Percentiles rank a stretch among this genome's conserved stretches.
Evolutionary conservation across 257 asterid species (phyloP).

Genomic region (Salvia splendens): DNA sequence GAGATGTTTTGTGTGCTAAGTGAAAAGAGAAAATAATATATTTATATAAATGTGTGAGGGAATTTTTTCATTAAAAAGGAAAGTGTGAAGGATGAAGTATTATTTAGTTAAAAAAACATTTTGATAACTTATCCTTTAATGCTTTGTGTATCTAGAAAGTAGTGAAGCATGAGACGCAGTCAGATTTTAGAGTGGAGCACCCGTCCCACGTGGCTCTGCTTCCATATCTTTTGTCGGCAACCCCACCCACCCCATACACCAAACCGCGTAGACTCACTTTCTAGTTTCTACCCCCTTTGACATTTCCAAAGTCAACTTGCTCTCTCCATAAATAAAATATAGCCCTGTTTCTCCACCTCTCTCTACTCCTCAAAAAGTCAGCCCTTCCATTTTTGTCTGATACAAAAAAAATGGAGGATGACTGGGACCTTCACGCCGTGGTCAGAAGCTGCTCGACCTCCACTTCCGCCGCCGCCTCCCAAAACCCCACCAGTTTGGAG

Average conservation of each 20-base stretch:
- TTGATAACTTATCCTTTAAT: too few species aligned
- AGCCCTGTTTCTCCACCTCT: conserved; percentile 24
- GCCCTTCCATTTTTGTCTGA: conserved; percentile 47
- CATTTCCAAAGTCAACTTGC: conserved; percentile 40
- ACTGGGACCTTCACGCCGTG: conserved; percentile 95
- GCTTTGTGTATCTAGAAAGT: too few species aligned
- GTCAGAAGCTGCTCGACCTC: conserved; percentile 82
- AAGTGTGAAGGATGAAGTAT: too few species aligned
- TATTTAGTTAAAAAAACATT: too few species aligned
- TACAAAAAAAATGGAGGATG: conserved; percentile 59
- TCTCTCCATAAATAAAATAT: too few species aligned
- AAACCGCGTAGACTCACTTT: conserved; percentile 52
- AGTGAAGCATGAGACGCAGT: too few species aligned
- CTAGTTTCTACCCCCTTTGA: conserved; percentile 34
- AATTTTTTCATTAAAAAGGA: too few species aligned
- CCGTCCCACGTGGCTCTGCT: conserved; percentile 35
- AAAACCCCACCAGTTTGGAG: conserved; percentile 6
- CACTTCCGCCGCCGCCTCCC: conserved; percentile 30
- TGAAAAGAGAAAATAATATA: too few species aligned
- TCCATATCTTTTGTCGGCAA: conserved; percentile 37
- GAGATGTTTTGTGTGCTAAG: too few species aligned
- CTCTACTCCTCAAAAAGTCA: conserved; percentile 39
- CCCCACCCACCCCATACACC: neutral
- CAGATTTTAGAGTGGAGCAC: conserved; percentile 15
- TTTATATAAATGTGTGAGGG: too few species aligned